A percentile compares a stretch with the other conserved stretches of the same genome.
Conservation (phyloP, 768 basidiomycete genomes). For the Hysterangium stoloniferum region DNA sequence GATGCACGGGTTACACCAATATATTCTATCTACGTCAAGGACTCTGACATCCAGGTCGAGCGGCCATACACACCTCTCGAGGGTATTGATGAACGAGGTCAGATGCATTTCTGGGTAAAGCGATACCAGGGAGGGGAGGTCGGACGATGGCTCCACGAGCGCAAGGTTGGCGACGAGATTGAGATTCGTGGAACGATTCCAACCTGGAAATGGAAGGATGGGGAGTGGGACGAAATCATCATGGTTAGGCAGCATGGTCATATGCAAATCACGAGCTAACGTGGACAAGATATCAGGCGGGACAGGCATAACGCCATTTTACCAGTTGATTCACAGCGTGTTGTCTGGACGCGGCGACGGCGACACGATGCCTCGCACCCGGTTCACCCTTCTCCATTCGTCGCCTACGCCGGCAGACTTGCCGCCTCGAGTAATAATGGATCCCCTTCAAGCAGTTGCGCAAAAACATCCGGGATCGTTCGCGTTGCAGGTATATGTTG, state of each 20-base stretch:
- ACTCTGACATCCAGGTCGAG: constrained; percentile 85
- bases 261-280: background rate
- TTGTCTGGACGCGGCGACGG: constrained; percentile 28
- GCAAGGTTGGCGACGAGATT: constrained; percentile 53
- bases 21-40: constrained; percentile 77
- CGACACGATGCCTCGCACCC: constrained; percentile 33
- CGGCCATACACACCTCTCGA: constrained; percentile 77
- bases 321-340: constrained; percentile 57
- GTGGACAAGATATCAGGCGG: constrained; percentile 72
- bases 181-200: constrained; percentile 71
- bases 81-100: constrained; percentile 57
- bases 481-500: constrained; percentile 55
- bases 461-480: constrained; percentile 47
- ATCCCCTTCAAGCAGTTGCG: constrained; percentile 43
- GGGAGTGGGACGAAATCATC: constrained; percentile 67
- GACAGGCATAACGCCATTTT: constrained; percentile 82
- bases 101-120: constrained; percentile 77
- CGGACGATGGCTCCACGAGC: constrained; percentile 73
- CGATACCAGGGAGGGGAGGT: constrained; percentile 74
- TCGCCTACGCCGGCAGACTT: constrained; percentile 55
- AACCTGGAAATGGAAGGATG: constrained; percentile 51
- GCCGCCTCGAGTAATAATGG: constrained; percentile 57
- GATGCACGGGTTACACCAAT: constrained; percentile 31
- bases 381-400: constrained; percentile 67
- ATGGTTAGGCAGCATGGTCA: constrained; percentile 43